Evolutionary conservation across 2,329 filamentous ascomycete genomes (phyloP).

Genomic region (Colletotrichum aenigma): DNA sequence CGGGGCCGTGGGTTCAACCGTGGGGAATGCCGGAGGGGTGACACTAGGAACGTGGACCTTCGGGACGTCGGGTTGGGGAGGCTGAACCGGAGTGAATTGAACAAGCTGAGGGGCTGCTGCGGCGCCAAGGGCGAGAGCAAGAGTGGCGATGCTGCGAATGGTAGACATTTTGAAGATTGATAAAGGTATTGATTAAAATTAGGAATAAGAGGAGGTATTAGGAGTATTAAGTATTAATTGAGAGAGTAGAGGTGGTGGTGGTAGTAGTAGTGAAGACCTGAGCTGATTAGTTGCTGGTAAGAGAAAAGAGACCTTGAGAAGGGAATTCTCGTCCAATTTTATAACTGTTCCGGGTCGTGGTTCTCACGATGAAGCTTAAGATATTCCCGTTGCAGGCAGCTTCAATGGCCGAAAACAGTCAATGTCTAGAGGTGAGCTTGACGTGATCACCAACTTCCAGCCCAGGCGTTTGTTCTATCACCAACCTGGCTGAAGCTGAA

Average conservation of each 20-base stretch:
- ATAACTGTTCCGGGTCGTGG: neutral
- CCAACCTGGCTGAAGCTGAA: neutral
- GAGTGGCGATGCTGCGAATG: neutral
- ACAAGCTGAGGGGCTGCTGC: neutral
- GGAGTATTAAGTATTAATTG: neutral
- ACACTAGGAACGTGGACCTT: neutral
- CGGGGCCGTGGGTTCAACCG: neutral
- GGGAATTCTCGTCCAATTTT: neutral
- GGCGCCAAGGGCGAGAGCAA: neutral
- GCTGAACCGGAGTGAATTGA: neutral
- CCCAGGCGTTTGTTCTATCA: neutral
- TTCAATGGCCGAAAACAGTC: neutral
- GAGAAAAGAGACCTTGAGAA: neutral
- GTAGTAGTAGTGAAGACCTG: neutral
- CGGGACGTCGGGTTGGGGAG: neutral
- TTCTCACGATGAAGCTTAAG: neutral
- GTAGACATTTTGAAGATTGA: neutral
- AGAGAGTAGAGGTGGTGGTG: neutral
- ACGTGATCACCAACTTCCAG: neutral
- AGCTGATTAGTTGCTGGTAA: neutral
- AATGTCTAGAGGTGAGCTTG: neutral
- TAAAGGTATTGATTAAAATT: neutral
- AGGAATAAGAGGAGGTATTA: neutral
- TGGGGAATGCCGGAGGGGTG: neutral
- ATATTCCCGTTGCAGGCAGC: neutral